Conservation (phyloP, 1,284 basidiomycete species). For the Phylloporus sp. region DNA sequence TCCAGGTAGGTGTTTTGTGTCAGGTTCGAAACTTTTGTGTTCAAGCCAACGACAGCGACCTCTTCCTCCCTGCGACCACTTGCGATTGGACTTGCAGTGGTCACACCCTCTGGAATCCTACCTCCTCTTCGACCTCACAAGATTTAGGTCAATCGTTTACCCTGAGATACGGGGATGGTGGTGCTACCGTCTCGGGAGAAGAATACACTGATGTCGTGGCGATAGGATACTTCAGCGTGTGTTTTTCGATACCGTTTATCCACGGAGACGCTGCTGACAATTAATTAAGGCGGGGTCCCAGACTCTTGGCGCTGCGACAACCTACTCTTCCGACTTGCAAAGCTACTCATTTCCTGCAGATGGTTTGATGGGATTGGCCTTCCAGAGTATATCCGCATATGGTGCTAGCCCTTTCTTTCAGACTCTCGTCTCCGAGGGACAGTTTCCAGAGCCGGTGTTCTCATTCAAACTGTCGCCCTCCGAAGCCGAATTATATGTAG, state of each 20-base stretch:
- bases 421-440: conserved; percentile 25
- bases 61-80: not conserved
- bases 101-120: not conserved
- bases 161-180: not conserved
- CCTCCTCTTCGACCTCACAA: not conserved
- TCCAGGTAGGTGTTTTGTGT: not conserved
- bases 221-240: conserved; percentile 16
- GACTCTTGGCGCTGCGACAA: conserved; percentile 35
- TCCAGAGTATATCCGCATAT: conserved; percentile 26
- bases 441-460: conserved; percentile 34
- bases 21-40: not conserved
- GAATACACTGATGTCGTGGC: not conserved
- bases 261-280: not conserved
- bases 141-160: not conserved
- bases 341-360: conserved; percentile 28
- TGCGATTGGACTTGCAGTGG: not conserved
- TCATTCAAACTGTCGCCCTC: conserved; percentile 41
- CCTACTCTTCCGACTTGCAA: conserved; percentile 26
- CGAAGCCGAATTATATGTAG: conserved; percentile 42
- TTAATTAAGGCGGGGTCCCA: conserved; percentile 31
- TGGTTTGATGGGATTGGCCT: conserved; percentile 40
- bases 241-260: not conserved
- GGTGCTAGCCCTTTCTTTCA: conserved; percentile 26
- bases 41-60: not conserved
- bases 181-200: not conserved